A percentile compares a stretch with the other conserved stretches of the same genome.
phyloP scores from a whole-genome alignment of 2,329 filamentous ascomycete genomes.

The Claviceps sp. region DNA sequence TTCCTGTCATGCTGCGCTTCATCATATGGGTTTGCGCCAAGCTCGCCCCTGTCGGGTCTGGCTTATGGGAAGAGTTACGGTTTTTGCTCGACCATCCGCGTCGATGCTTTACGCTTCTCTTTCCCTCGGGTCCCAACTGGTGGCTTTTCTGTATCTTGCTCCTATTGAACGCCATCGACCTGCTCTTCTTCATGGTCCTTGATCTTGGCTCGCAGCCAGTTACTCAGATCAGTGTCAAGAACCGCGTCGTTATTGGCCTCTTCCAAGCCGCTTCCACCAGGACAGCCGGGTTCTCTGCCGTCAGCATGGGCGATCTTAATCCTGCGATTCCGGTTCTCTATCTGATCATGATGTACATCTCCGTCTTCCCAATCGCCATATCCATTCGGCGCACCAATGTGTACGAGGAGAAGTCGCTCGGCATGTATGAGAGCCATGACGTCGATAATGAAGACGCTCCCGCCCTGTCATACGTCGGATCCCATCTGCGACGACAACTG shows the following conservation, averaged over 20 bases:
- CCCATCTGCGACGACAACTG: conserved; percentile 82
- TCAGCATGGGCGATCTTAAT: conserved; percentile 66
- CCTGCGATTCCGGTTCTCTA: conserved; percentile 90
- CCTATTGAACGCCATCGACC: conserved; percentile 67
- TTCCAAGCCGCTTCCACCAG: conserved; percentile 85
- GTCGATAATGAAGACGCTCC: conserved; percentile 39
- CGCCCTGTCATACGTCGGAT: conserved; percentile 72
- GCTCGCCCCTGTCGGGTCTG: conserved; percentile 48
- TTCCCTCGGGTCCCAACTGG: conserved; percentile 84
- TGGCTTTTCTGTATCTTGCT: conserved; percentile 85
- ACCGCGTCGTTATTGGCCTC: conserved; percentile 70
- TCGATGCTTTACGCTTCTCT: conserved; percentile 89
- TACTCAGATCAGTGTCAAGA: conserved; percentile 52
- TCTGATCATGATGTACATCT: conserved; percentile 99
- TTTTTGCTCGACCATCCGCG: conserved; percentile 91
- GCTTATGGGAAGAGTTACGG: conserved; percentile 75
- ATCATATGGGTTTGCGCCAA: conserved; percentile 75
- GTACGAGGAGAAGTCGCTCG: conserved; percentile 81
- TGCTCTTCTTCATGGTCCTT: conserved; percentile 84
- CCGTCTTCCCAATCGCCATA: conserved; percentile 91
- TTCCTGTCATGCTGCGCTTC: conserved; percentile 86
- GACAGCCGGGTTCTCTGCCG: conserved; percentile 77
- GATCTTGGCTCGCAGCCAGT: conserved; percentile 68
- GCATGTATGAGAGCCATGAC: conserved; percentile 47
- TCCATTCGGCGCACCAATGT: conserved; percentile 89